Conservation (phyloP, 768 basidiomycete species). For the Mycena alexandri region DNA sequence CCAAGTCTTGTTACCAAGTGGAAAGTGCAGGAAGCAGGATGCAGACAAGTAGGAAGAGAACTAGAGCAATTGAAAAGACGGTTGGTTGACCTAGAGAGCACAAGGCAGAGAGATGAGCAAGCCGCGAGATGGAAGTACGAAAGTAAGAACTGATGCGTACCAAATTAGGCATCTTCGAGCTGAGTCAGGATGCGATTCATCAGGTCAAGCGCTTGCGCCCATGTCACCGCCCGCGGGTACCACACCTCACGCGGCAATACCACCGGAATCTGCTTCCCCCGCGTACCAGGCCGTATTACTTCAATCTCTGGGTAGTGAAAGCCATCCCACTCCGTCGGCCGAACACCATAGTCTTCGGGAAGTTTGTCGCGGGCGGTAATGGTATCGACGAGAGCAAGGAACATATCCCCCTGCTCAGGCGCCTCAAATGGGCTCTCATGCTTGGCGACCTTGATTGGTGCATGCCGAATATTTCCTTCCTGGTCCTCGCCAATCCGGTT, state of each 20-base stretch:
- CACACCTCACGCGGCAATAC: conserved; percentile 1
- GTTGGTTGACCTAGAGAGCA: too few relatives aligned
- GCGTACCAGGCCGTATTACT: conserved; percentile 1
- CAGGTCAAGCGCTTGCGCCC: conserved; percentile 5
- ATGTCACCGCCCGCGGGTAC: not conserved
- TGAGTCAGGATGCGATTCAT: conserved; percentile 7
- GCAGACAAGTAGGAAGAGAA: too few relatives aligned
- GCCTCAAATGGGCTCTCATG: not conserved
- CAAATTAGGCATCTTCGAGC: not conserved
- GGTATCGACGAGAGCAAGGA: not conserved
- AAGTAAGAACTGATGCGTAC: not conserved
- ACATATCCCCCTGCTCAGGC: not conserved
- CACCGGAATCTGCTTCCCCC: conserved; percentile 2
- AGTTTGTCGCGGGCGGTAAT: not conserved
- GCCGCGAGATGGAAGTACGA: not conserved
- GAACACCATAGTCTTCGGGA: not conserved
- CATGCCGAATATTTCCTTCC: not conserved
- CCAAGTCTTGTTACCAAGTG: too few relatives aligned
- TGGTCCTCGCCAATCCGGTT: not conserved
- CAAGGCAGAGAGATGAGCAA: too few relatives aligned
- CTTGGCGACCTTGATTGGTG: not conserved
- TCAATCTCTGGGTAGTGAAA: conserved; percentile 8
- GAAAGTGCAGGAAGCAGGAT: too few relatives aligned
- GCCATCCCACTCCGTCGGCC: not conserved
- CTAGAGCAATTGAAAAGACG: too few relatives aligned